phyloP scores from a whole-genome alignment of 257 asterid species.

The Solanum etuberosum region DNA sequence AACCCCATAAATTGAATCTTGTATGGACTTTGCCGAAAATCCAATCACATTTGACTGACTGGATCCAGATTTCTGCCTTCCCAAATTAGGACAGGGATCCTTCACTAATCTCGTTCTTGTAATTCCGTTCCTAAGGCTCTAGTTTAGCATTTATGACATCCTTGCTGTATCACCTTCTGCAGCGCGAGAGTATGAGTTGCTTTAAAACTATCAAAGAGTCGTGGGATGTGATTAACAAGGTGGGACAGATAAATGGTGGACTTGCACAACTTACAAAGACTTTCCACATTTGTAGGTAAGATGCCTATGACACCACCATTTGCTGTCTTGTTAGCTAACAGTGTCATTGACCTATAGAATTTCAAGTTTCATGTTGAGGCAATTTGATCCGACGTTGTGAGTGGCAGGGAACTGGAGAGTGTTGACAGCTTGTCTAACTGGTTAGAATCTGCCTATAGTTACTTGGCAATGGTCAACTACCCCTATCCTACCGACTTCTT shows the following conservation, averaged over 20 bases:
- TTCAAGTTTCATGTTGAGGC: constrained; percentile 9
- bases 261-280: constrained; percentile 48
- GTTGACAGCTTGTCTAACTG: constrained; percentile 55
- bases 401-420: constrained; percentile 65
- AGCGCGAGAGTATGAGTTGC: constrained; percentile 84
- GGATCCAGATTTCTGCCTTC: neutral
- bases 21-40: neutral
- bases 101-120: neutral
- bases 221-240: constrained; percentile 58
- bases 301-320: neutral
- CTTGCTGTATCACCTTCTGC: neutral
- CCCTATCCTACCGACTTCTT: constrained; percentile 83
- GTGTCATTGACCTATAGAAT: neutral
- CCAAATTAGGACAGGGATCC: neutral
- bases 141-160: constrained; percentile 1
- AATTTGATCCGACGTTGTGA: neutral
- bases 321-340: neutral
- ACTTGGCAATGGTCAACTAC: constrained; percentile 81
- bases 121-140: neutral
- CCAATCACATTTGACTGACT: neutral
- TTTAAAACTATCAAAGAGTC: constrained; percentile 66
- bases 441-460: constrained; percentile 79
- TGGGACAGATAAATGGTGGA: constrained; percentile 48
- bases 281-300: constrained; percentile 68
- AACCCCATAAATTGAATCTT: neutral